phyloP scores from a whole-genome alignment of 108 stramenopile species.

The Cyclotella choctawhatcheeana region DNA sequence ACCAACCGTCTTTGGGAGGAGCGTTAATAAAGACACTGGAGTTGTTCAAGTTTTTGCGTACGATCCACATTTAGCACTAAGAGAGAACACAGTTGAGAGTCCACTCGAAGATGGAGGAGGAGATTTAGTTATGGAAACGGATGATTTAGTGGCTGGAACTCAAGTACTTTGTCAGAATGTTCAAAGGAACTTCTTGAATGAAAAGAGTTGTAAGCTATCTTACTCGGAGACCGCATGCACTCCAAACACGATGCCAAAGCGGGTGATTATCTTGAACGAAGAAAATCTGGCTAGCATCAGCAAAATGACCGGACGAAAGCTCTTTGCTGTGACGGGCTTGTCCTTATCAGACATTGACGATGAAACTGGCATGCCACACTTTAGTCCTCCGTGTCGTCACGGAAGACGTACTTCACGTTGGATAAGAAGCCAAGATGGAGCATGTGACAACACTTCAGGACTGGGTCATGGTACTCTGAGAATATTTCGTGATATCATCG shows the following conservation, averaged over 20 bases:
- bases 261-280: conserved; percentile 15
- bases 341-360: conserved; percentile 14
- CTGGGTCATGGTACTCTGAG: conserved; percentile 13
- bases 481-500: conserved; percentile 34
- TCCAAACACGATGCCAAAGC: conserved; percentile 8
- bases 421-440: conserved; percentile 7
- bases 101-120: conserved; percentile 66
- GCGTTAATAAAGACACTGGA: background rate
- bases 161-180: conserved; percentile 52
- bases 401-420: conserved; percentile 31
- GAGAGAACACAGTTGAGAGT: conserved; percentile 55
- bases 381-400: conserved; percentile 20
- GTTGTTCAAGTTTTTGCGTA: conserved; percentile 13
- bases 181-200: conserved; percentile 61
- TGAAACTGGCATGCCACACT: conserved; percentile 7
- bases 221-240: conserved; percentile 35
- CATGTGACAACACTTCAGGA: conserved; percentile 24
- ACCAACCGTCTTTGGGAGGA: conserved; percentile 25
- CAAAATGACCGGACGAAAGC: conserved; percentile 14
- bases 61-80: conserved; percentile 45
- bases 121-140: conserved; percentile 16
- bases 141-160: conserved; percentile 13
- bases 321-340: conserved; percentile 20
- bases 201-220: conserved; percentile 54
- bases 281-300: conserved; percentile 10